Percentiles rank a stretch among this genome's conserved stretches.
Evolutionary conservation across 2,329 filamentous ascomycete species (phyloP).

Genomic region (Alternaria infectoria): DNA sequence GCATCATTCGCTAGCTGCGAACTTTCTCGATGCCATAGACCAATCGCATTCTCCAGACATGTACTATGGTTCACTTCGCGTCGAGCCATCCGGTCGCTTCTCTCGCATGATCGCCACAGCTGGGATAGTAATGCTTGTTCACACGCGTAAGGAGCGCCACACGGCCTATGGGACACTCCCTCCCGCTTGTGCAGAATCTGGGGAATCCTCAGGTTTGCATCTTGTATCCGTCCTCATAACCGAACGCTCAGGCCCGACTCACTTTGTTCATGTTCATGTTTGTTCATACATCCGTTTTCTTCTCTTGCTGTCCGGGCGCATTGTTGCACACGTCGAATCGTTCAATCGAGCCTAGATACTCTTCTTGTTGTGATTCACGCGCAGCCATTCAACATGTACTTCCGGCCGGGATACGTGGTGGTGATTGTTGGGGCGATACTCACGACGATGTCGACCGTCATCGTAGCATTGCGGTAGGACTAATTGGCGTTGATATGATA

Average conservation of each 20-base stretch:
- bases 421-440: conserved; percentile 43
- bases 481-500: background rate
- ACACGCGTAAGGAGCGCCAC: conserved; percentile 19
- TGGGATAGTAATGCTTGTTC: conserved; percentile 12
- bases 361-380: background rate
- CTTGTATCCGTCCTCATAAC: conserved; percentile 12
- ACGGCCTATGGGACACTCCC: conserved; percentile 17
- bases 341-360: background rate
- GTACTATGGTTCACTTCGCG: conserved; percentile 3
- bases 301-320: conserved; percentile 7
- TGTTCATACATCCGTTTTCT: conserved; percentile 9
- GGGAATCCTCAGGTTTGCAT: conserved; percentile 23
- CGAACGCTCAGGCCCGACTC: conserved; percentile 5
- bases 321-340: conserved; percentile 1
- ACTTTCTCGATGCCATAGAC: background rate
- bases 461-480: conserved; percentile 40
- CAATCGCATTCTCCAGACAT: background rate
- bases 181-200: conserved; percentile 24
- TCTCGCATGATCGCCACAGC: conserved; percentile 17
- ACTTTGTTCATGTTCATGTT: conserved; percentile 10
- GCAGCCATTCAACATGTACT: conserved; percentile 25
- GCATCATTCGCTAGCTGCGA: background rate
- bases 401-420: conserved; percentile 43
- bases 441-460: conserved; percentile 44
- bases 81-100: conserved; percentile 9